Percentiles rank a stretch among this genome's conserved stretches.
These are phyloP conservation scores for Boletus pseudo-olivaceus DNA, from an alignment of 768 basidiomycete species.

Conservation along the genomic window DNA sequence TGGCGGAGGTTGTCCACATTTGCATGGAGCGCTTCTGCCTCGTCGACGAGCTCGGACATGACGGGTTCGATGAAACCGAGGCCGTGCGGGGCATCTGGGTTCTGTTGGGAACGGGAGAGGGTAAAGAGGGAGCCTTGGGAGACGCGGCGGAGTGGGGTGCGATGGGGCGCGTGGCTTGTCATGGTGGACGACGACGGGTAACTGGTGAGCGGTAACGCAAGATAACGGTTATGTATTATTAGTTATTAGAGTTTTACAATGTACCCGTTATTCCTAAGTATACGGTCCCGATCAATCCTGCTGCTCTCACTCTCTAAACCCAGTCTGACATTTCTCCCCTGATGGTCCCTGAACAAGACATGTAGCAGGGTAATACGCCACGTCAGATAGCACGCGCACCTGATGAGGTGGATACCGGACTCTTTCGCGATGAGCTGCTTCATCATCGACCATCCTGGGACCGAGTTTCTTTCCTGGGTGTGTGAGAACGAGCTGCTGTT, in stretches of 20 bases:
- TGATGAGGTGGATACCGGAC: not conserved
- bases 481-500: not conserved
- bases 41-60: constrained; percentile 83
- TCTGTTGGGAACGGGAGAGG: constrained; percentile 67
- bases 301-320: too few relatives aligned
- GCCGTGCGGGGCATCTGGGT: constrained; percentile 75
- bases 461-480: too few relatives aligned
- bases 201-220: too few relatives aligned
- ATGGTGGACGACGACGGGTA: not conserved
- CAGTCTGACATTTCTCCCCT: not conserved
- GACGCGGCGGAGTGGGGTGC: constrained; percentile 83
- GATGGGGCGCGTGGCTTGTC: constrained; percentile 39
- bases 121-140: constrained; percentile 90
- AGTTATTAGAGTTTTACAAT: not conserved
- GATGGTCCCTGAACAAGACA: not conserved
- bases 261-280: not conserved
- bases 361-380: not conserved
- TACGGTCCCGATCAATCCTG: not conserved
- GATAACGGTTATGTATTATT: not conserved
- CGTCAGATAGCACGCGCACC: not conserved
- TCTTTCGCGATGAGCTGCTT: too few relatives aligned
- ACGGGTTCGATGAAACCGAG: constrained; percentile 84
- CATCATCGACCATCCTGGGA: too few relatives aligned
- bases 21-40: constrained; percentile 73
- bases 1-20: constrained; percentile 70